Base-by-base conservation (phyloP, 306 rosid species). In the Casuarina glauca region DNA sequence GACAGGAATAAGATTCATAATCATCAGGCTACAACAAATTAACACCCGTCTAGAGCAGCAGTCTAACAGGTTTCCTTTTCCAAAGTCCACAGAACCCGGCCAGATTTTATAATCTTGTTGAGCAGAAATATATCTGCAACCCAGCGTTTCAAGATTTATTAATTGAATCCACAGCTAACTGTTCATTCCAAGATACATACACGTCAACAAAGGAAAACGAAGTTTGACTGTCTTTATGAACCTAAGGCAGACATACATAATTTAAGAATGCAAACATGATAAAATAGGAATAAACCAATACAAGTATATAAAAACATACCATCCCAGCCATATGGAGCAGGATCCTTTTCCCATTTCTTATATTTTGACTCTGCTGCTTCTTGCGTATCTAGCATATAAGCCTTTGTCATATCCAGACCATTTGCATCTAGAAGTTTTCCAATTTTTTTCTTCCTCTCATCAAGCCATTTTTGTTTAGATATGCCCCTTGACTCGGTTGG, bases 331-430 rank as follows among this genome's bases (percentile, higher is more conserved):
- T 20, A 84, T 39, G 99, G 98, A 69, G 99, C 98, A 69, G 98
- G 98, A 84, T 91, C 97, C 85, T 93, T 95, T 75, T 93, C 98
- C 99, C 99, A 95, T 85, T 93, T 95, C 90, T 95, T 93, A 87
- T 95, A 95, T 76, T 95, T 95, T 64, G 20, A 52, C 79, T 91
- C 90, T 69, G 98, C 99, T 73, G 87, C 84, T 82, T 93, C 98
- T 85, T 95, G 91, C 39, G 99, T 93, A 79, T 95, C 99, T 68
- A 95, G 92, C 99, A 95, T 95, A 84, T 82, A 91, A 6, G 99
- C 89, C 9, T 79, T 91, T 77, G 86, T 76, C 99, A 95, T 79
- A 70, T 93, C 99, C 91, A 95, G 81, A 36, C 96, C 96, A 85
- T 95, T 95, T 57, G 98, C 98, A 89, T 95, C 98, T 6, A 93